phyloP scores from a whole-genome alignment of 2,329 filamentous ascomycete species.

The Neonectria faginata region DNA sequence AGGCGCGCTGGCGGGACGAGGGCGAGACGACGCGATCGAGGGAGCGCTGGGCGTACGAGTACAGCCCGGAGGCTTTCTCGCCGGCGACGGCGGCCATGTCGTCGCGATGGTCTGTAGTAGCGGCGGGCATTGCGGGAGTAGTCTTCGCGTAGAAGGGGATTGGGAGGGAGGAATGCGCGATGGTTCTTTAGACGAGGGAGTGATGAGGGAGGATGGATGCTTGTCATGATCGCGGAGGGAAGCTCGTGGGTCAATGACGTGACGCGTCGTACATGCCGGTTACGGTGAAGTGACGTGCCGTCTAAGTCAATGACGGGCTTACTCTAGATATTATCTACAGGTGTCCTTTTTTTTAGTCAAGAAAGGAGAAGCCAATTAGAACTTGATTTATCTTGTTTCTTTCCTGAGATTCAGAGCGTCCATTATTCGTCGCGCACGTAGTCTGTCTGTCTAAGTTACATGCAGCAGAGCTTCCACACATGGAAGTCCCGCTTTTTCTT shows the following conservation, averaged over 20 bases:
- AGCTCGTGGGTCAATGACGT: neutral
- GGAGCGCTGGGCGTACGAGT: constrained; percentile 57
- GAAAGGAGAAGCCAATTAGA: neutral
- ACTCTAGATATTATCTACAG: neutral
- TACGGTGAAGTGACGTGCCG: neutral
- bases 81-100: constrained; percentile 45
- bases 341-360: neutral
- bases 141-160: neutral
- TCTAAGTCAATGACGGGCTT: neutral
- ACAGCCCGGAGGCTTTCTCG: constrained; percentile 51
- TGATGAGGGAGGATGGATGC: neutral
- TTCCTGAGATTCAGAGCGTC: neutral
- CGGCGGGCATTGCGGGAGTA: neutral
- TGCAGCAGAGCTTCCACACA: neutral
- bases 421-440: neutral
- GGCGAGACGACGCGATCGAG: constrained; percentile 69
- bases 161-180: neutral
- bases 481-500: neutral
- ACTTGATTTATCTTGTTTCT: neutral
- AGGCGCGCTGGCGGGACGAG: constrained; percentile 67
- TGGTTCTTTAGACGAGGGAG: neutral
- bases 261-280: neutral
- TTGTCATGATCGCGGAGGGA: neutral
- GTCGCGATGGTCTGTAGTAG: constrained; percentile 31
- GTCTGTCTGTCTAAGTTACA: too few relatives aligned